These are phyloP conservation scores for Dioscorea dumetorum DNA, from an alignment of 106 monocot genomes.

Conservation along the genomic window DNA sequence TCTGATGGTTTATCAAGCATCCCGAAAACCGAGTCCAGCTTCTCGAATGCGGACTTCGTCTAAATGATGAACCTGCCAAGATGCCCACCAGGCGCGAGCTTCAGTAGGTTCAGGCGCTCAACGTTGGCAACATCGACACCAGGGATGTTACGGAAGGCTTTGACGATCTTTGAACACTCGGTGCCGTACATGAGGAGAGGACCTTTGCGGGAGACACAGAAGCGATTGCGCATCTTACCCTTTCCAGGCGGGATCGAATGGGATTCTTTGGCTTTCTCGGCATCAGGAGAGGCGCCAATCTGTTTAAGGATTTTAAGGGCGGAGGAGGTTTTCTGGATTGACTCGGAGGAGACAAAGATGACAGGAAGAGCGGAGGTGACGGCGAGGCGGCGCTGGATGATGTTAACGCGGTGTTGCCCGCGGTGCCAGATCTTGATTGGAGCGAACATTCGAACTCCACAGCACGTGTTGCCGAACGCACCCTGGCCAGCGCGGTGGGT, in stretches of 20 bases:
- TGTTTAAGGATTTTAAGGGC: slow-evolving; percentile 69
- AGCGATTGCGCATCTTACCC: slow-evolving; percentile 81
- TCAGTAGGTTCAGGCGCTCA: slow-evolving; percentile 68
- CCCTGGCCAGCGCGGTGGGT: slow-evolving; percentile 86
- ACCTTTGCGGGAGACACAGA: slow-evolving; percentile 57
- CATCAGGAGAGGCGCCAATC: slow-evolving; percentile 62
- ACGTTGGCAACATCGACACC: slow-evolving; percentile 81
- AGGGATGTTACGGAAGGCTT: slow-evolving; percentile 83
- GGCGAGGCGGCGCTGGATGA: slow-evolving; percentile 40
- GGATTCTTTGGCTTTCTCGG: slow-evolving; percentile 74
- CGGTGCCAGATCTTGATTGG: slow-evolving; percentile 79
- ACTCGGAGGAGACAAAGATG: slow-evolving; percentile 52
- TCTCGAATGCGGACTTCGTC: slow-evolving; percentile 88
- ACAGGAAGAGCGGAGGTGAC: slow-evolving; percentile 51
- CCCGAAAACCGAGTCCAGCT: slow-evolving; percentile 70
- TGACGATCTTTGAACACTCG: slow-evolving; percentile 68
- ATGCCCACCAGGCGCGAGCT: slow-evolving; percentile 83
- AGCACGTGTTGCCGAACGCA: slow-evolving; percentile 67
- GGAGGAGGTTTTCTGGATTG: slow-evolving; percentile 55
- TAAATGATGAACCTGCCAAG: slow-evolving; percentile 72
- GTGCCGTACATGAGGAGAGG: slow-evolving; percentile 77
- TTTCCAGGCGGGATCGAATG: slow-evolving; percentile 58
- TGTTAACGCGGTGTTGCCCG: slow-evolving; percentile 60
- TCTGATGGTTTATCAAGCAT: slow-evolving; percentile 58
- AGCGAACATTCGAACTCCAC: slow-evolving; percentile 80